These are phyloP conservation scores for Prunella vulgaris DNA, from an alignment of 257 asterid species.

Conservation along the genomic window DNA sequence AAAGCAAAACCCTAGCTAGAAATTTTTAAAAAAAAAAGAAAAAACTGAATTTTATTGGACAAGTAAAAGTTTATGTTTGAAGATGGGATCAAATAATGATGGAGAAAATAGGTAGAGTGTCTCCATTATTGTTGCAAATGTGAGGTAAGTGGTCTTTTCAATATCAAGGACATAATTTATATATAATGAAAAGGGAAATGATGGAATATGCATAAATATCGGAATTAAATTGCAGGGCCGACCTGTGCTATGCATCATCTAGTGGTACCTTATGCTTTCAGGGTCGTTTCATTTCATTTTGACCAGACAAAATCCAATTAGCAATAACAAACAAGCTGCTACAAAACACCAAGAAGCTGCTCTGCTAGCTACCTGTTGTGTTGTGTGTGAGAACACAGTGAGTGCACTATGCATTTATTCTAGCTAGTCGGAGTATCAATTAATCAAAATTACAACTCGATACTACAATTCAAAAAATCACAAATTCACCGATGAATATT, in stretches of 20 bases:
- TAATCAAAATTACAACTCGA: no score
- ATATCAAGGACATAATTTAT: background rate
- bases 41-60: no score
- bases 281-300: slow-evolving; percentile 18
- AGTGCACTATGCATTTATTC: background rate
- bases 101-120: background rate
- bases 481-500: no score
- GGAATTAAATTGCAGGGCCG: background rate
- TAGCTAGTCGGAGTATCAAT: background rate
- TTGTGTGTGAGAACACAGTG: no score
- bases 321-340: background rate
- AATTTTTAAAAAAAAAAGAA: no score
- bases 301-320: slow-evolving; percentile 3
- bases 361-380: no score
- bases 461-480: no score
- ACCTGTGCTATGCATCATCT: background rate
- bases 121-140: background rate
- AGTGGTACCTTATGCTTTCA: slow-evolving; percentile 12
- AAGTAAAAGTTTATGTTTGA: background rate
- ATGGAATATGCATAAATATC: background rate
- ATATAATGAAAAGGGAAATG: background rate
- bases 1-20: no score
- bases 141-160: background rate
- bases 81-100: background rate
- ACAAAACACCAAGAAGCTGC: background rate